phyloP scores from a whole-genome alignment of 2,329 filamentous ascomycete genomes.

The Fusarium sp. region DNA sequence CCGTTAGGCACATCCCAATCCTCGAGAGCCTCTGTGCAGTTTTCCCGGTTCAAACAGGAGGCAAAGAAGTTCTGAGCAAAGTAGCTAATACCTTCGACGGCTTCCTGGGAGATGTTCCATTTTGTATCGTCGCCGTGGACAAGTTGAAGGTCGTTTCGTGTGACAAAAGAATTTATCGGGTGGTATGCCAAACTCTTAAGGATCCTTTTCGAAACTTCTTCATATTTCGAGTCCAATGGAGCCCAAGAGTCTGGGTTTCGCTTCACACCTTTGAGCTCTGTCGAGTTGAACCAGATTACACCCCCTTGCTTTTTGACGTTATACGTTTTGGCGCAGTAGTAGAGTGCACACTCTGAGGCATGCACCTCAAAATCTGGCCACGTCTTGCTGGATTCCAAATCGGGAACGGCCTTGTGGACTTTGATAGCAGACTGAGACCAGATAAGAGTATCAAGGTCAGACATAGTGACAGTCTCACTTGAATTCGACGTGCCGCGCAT shows the following conservation, averaged over 20 bases:
- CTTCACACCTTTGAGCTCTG: not conserved
- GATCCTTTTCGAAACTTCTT: conserved; percentile 8
- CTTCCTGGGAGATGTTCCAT: conserved; percentile 26
- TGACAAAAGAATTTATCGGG: conserved; percentile 13
- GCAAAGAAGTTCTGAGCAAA: conserved; percentile 33
- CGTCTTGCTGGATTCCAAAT: not conserved
- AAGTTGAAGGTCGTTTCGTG: conserved; percentile 9
- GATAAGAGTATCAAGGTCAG: conserved; percentile 32
- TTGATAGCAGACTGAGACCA: conserved; percentile 35
- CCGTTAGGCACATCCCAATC: conserved; percentile 31
- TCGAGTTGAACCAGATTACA: conserved; percentile 11
- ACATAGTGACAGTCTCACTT: conserved; percentile 22
- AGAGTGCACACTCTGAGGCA: conserved; percentile 32
- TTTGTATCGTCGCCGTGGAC: not conserved
- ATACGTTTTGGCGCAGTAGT: conserved; percentile 34
- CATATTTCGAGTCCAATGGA: not conserved
- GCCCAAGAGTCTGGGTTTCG: conserved; percentile 21
- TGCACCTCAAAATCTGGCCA: conserved; percentile 25
- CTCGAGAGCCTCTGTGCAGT: conserved; percentile 22
- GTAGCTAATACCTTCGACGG: conserved; percentile 32
- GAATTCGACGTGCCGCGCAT: conserved; percentile 26
- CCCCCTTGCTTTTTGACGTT: conserved; percentile 2
- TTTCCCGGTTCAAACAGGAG: conserved; percentile 10
- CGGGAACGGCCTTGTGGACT: conserved; percentile 8
- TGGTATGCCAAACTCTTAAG: conserved; percentile 18